Evolutionary conservation across 2,329 filamentous ascomycete genomes (phyloP).

Genomic region (Hypoxylon sp.): DNA sequence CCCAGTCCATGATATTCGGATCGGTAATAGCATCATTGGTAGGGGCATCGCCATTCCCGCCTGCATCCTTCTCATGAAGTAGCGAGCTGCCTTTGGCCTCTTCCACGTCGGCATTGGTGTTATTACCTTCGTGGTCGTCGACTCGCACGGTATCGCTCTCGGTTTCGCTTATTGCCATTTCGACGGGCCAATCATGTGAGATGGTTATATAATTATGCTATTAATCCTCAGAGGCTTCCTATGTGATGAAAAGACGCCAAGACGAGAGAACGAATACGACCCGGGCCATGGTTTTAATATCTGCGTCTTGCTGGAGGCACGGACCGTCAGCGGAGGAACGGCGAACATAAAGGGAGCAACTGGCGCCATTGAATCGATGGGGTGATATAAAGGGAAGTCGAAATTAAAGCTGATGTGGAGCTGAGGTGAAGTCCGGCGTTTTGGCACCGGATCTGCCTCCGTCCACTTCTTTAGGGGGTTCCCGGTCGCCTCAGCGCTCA

Average conservation of each 20-base stretch:
- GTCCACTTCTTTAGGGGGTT: background rate
- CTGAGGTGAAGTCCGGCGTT: background rate
- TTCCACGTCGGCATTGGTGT: background rate
- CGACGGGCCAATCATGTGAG: background rate
- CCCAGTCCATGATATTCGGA: conserved; percentile 52
- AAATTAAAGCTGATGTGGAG: background rate
- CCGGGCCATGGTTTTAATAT: background rate
- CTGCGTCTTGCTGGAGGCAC: background rate
- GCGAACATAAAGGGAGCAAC: background rate
- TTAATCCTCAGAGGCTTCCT: background rate
- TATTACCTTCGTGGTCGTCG: background rate
- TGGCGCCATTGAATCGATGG: background rate
- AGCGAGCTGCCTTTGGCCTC: background rate
- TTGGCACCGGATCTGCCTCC: background rate
- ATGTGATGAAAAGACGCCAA: background rate
- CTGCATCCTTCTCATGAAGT: background rate
- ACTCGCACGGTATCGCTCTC: background rate
- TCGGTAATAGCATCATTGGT: background rate
- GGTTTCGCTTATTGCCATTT: background rate
- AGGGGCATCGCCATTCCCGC: background rate
- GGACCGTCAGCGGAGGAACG: background rate
- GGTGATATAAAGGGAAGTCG: background rate
- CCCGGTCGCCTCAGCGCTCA: background rate
- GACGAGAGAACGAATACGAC: background rate
- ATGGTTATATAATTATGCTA: background rate